Evolutionary conservation across 768 basidiomycete species (phyloP).

Genomic region (Coprinopsis sp.): DNA sequence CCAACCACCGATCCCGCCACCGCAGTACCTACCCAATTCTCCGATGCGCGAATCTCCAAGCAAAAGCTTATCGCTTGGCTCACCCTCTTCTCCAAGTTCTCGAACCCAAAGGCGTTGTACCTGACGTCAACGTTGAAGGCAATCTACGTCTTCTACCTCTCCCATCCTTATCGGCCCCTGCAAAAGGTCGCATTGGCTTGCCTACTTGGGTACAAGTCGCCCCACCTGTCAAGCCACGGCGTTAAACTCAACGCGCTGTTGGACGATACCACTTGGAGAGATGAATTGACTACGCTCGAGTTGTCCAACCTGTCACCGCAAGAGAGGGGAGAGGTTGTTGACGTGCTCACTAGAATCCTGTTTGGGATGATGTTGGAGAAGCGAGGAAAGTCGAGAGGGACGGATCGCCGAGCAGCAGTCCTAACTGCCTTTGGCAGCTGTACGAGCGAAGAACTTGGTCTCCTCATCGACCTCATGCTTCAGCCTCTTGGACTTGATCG

Average conservation of each 20-base stretch:
- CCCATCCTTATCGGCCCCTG: slow-evolving; percentile 77
- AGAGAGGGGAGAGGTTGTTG: slow-evolving; percentile 63
- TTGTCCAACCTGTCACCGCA: slow-evolving; percentile 48
- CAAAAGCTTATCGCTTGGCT: slow-evolving; percentile 73
- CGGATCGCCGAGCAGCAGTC: slow-evolving; percentile 70
- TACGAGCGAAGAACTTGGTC: slow-evolving; percentile 62
- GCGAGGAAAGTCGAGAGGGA: slow-evolving; percentile 62
- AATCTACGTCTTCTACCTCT: slow-evolving; percentile 70
- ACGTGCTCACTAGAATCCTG: slow-evolving; percentile 67
- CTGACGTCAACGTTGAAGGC: slow-evolving; percentile 58
- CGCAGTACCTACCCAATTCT: slow-evolving; percentile 23
- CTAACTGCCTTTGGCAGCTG: slow-evolving; percentile 68
- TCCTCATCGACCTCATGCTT: slow-evolving; percentile 87
- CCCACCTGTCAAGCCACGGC: slow-evolving; percentile 49
- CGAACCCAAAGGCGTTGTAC: slow-evolving; percentile 87
- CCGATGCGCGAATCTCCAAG: slow-evolving; percentile 36
- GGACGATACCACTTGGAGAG: slow-evolving; percentile 86
- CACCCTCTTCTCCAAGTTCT: slow-evolving; percentile 81
- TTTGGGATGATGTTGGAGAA: slow-evolving; percentile 88
- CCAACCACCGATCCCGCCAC: slow-evolving; percentile 21
- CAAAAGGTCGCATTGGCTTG: slow-evolving; percentile 76
- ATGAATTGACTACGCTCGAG: slow-evolving; percentile 72
- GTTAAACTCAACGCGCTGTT: slow-evolving; percentile 67
- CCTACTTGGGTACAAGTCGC: slow-evolving; percentile 75
- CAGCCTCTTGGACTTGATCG: slow-evolving; percentile 51